A percentile compares a stretch with the other conserved stretches of the same genome.
Conservation (phyloP, 2,329 filamentous ascomycete genomes). For the Metarhizium album region DNA sequence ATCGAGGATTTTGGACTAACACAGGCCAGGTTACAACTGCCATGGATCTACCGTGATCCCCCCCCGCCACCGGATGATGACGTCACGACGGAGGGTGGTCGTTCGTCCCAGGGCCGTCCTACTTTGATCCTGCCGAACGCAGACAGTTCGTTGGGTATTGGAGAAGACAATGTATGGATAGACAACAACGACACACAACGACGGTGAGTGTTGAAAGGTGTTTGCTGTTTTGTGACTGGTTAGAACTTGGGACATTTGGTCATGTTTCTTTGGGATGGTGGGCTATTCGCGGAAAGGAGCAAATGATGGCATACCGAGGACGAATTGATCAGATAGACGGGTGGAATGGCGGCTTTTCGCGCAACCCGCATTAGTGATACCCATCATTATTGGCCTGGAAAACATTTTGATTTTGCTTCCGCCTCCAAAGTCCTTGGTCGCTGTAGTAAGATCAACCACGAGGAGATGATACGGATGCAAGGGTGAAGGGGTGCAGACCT, state of each 20-base stretch:
- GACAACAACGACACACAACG: constrained; percentile 15
- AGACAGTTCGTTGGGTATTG: constrained; percentile 27
- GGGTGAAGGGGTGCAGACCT: not conserved
- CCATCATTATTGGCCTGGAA: too few relatives aligned
- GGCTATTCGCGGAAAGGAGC: not conserved
- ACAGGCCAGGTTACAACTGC: constrained; percentile 46
- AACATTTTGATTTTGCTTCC: too few relatives aligned
- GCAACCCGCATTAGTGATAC: too few relatives aligned
- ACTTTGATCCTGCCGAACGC: constrained; percentile 21
- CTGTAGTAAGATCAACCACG: not conserved
- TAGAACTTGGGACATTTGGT: not conserved
- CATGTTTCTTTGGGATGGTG: not conserved
- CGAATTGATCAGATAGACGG: not conserved
- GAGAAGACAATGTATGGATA: constrained; percentile 29
- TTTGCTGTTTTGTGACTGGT: not conserved
- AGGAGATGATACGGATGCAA: not conserved
- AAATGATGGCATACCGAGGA: not conserved
- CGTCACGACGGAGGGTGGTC: constrained; percentile 16
- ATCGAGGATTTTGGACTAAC: not conserved
- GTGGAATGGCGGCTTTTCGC: not conserved
- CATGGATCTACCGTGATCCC: constrained; percentile 56
- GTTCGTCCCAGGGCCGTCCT: constrained; percentile 9
- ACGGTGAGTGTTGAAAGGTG: not conserved
- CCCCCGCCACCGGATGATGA: constrained; percentile 27
- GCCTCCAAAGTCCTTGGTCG: not conserved